Percentiles rank a stretch among this genome's conserved stretches.
phyloP scores from a whole-genome alignment of 768 basidiomycete species.

The Suillus cothurnatus region DNA sequence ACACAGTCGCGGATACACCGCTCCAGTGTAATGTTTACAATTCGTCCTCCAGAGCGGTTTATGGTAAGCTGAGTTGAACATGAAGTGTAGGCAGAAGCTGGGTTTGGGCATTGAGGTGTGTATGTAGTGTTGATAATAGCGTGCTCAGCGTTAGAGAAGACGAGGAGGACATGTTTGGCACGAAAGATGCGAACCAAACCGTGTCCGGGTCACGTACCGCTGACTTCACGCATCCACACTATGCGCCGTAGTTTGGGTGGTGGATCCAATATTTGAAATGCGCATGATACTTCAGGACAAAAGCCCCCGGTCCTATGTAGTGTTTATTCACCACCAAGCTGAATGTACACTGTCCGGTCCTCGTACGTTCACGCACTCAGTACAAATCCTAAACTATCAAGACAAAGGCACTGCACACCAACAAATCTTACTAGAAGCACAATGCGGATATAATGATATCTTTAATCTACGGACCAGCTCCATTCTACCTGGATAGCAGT shows the following conservation, averaged over 20 bases:
- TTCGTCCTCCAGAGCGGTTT: constrained; percentile 81
- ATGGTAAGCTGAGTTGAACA: constrained; percentile 79
- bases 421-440: neutral
- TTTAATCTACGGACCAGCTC: constrained; percentile 16
- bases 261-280: neutral
- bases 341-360: neutral
- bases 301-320: neutral
- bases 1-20: too few relatives aligned
- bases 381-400: too few relatives aligned
- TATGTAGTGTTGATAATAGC: constrained; percentile 75
- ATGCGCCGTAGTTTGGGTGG: neutral
- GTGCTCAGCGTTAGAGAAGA: constrained; percentile 52
- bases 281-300: neutral
- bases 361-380: neutral
- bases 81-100: constrained; percentile 82
- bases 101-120: constrained; percentile 79
- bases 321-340: neutral
- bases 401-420: neutral
- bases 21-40: constrained; percentile 67
- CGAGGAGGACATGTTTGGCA: constrained; percentile 21
- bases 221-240: constrained; percentile 5
- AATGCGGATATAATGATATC: constrained; percentile 7
- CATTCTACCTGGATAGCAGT: constrained; percentile 13
- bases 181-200: constrained; percentile 6
- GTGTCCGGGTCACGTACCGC: neutral